These are phyloP conservation scores for Aspergillus cristatus DNA, from an alignment of 495 filamentous ascomycete species.

Conservation along the genomic window DNA sequence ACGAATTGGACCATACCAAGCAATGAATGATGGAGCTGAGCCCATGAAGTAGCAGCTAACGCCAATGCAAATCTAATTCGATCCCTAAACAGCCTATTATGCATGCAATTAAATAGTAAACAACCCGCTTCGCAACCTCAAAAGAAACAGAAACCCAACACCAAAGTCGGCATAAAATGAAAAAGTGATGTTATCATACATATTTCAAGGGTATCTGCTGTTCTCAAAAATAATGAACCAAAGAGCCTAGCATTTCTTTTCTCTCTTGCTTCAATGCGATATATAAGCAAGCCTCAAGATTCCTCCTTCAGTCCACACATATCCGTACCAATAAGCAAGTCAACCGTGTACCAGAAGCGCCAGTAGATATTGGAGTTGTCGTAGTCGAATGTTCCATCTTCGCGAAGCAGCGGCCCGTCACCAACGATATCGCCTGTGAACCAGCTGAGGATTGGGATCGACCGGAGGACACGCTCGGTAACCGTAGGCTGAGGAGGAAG, in stretches of 20 bases:
- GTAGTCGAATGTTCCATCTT: conserved; percentile 75
- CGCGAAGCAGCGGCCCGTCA: conserved; percentile 61
- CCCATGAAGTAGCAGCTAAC: too few species aligned
- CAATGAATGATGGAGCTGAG: too few species aligned
- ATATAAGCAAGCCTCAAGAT: neutral
- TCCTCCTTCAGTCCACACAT: conserved; percentile 45
- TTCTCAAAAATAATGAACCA: conserved; percentile 2
- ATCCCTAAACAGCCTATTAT: too few species aligned
- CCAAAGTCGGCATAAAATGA: conserved; percentile 8
- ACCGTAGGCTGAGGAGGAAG: conserved; percentile 54
- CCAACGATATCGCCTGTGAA: conserved; percentile 75
- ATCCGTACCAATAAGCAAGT: conserved; percentile 36
- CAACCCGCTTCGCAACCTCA: too few species aligned
- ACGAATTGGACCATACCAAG: too few species aligned
- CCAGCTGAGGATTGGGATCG: conserved; percentile 57
- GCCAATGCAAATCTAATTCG: too few species aligned
- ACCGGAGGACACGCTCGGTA: conserved; percentile 49
- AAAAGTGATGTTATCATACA: conserved; percentile 5
- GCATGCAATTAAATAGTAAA: too few species aligned
- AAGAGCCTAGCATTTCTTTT: conserved; percentile 9
- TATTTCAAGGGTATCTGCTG: neutral
- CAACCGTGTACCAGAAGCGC: conserved; percentile 47
- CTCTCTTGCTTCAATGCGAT: neutral
- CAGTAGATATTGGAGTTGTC: conserved; percentile 69
- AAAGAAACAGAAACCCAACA: too few species aligned